Base-by-base conservation (phyloP, 2,329 filamentous ascomycete species). In the Colletotrichum sidae region DNA sequence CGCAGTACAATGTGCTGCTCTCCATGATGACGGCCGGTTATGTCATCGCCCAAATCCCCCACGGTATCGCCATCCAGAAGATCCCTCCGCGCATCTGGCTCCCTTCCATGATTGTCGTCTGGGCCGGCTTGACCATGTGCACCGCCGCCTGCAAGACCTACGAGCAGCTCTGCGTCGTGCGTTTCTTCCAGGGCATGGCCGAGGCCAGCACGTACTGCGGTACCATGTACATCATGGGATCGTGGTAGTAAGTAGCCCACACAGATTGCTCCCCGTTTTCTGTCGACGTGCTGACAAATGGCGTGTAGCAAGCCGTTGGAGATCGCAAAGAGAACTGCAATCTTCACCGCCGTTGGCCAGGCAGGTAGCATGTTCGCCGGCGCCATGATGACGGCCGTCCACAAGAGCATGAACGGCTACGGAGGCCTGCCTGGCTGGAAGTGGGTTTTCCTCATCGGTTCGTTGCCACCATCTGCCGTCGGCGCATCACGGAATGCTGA, bases 331-430 rank as follows among this genome's bases (percentile, higher is more conserved):
- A 81, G 88, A 2, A 86, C 82, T 6, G 87, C 86, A 42, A 85
- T 91, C 55, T 91, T 90, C 70, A 88, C 86, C 2, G 81, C 85
- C 0, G 86, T 85, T 11, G 87, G 86, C 1, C 78, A 88, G 2
- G 84, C 84, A 0, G 88, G 87, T 0, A 87, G 83, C 0, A 85
- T 88, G 81, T 86, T 88, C 55, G 81, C 82, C 3, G 86, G 86
- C 0, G 85, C 86, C 53, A 82, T 88, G 67, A 85, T 87, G 71
- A 83, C 83, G 0, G 83, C 82, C 3, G 74, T 74, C 34, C 68
- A 72, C 58, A 69, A 76, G 39, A 78, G 76, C 6, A 70, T 74
- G 63, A 70, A 83, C 33, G 83, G 84, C 0, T 71, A 79, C 10
- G 71, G 70, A 8, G 79, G 82, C 0, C 71, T 86, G 1, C 73